Evolutionary conservation across 2,329 filamentous ascomycete genomes (phyloP).

Genomic region (Aspergillus aculeatinus): DNA sequence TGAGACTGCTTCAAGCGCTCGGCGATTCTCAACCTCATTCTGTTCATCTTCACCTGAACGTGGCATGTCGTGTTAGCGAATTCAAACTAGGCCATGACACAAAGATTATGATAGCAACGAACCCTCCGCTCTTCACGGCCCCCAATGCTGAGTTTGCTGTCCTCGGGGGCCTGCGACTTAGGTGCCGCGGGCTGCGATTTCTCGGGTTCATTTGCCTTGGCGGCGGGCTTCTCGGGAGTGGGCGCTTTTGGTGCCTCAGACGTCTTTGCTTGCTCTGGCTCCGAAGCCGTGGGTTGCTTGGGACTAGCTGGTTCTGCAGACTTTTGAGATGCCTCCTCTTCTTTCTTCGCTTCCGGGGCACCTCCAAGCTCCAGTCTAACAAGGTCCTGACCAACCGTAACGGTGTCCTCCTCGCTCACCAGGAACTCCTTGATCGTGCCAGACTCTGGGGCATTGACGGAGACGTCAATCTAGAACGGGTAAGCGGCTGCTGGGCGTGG

Average conservation of each 20-base stretch:
- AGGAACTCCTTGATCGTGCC: conserved; percentile 91
- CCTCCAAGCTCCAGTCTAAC: conserved; percentile 80
- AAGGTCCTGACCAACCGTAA: conserved; percentile 89
- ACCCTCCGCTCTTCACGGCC: conserved; percentile 85
- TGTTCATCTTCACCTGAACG: conserved; percentile 94
- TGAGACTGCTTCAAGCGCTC: conserved; percentile 99
- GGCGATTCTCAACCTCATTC: conserved; percentile 95
- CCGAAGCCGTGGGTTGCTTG: conserved; percentile 39
- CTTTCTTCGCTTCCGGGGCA: conserved; percentile 56
- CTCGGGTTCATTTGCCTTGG: conserved; percentile 31
- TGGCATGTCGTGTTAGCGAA: conserved; percentile 7
- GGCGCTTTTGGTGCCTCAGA: conserved; percentile 35
- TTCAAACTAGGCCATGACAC: not conserved
- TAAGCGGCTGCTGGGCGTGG: conserved; percentile 1
- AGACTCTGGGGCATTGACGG: conserved; percentile 88
- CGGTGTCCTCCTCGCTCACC: conserved; percentile 90
- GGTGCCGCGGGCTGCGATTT: conserved; percentile 22
- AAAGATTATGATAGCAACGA: conserved; percentile 43
- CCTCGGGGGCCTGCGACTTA: conserved; percentile 20
- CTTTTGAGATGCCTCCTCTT: conserved; percentile 58
- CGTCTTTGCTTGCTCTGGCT: conserved; percentile 29
- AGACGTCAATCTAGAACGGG: conserved; percentile 76
- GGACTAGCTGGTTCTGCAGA: conserved; percentile 60
- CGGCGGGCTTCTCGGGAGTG: conserved; percentile 41
- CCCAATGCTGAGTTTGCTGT: conserved; percentile 52